Base-by-base conservation (phyloP, 2,329 filamentous ascomycete genomes). In the Hypoxylon sp. region DNA sequence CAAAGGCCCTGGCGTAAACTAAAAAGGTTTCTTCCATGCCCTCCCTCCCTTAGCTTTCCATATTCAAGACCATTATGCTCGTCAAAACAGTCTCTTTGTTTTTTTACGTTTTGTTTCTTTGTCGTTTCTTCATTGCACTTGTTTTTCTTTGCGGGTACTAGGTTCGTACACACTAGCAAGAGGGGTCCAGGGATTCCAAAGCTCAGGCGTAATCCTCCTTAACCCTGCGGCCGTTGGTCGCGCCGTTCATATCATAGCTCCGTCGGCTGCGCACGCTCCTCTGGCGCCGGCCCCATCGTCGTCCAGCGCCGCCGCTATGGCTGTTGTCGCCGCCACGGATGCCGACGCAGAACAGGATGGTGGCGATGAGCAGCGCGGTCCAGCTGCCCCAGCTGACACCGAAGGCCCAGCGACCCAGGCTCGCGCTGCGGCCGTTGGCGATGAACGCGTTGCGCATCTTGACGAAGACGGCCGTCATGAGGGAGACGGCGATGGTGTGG, bases 351-450 rank as follows among this genome's bases (percentile, higher is more conserved):
- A 93, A 92, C 60, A 93, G 79, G 28, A 92, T 69, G 3, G 85
- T 86, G 15, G 90, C 85, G 68, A 94, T 76, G 68, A 92, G 79
- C 71, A 92, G 85, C 56, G 85, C 84, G 8, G 85, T 86, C 78
- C 88, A 87, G 1, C 90, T 85, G 15, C 84, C 88, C 92, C 92
- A 95, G 66, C 87, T 88, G 79, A 93, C 94, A 46, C 86, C 92
- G 73, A 92, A 92, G 19, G 88, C 89, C 72, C 89, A 91, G 30
- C 72, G 73, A 55, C 92, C 92, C 37, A 95, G 75, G 10, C 75
- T 76, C 28, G 92, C 90, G 17, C 76, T 73, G 56, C 87, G 85
- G 63, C 83, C 84, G 57, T 78, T 82, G 34, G 73, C 72, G 34
- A 78, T 78, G 82, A 94, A 94, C 37, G 79, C 81, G 71, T 92